A percentile compares a stretch with the other conserved stretches of the same genome.
Conservation (phyloP, 306 rosid species). For the Quillaja saponaria region DNA sequence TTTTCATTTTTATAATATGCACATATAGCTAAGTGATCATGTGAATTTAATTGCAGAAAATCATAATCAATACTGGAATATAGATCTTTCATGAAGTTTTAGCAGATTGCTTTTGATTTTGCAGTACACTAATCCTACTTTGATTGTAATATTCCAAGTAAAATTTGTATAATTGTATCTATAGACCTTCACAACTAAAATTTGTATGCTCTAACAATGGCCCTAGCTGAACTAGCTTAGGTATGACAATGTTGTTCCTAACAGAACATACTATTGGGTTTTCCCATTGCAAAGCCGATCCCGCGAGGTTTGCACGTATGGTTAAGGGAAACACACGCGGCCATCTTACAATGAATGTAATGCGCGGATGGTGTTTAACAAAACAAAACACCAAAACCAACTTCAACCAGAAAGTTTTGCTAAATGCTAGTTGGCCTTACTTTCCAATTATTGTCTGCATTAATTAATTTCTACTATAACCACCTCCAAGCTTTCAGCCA, state of each 20-base stretch:
- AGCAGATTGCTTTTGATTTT: background rate
- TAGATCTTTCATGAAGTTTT: too few species aligned
- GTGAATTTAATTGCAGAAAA: too few species aligned
- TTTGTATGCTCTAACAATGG: constrained; percentile 79
- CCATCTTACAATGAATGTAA: constrained; percentile 75
- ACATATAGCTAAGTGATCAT: too few species aligned
- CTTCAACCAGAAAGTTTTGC: constrained; percentile 73
- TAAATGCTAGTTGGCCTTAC: too few species aligned
- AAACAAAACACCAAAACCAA: constrained; percentile 59
- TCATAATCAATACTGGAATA: too few species aligned
- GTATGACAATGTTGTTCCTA: constrained; percentile 67
- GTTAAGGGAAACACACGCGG: constrained; percentile 70
- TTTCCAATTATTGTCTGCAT: too few species aligned
- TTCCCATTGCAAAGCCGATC: constrained; percentile 75
- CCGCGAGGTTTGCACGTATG: constrained; percentile 72
- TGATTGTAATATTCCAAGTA: constrained; percentile 1
- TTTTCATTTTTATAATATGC: too few species aligned
- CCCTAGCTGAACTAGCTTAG: constrained; percentile 70
- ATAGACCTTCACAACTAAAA: constrained; percentile 53
- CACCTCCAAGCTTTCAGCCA: too few species aligned
- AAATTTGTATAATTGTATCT: too few species aligned
- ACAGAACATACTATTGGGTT: constrained; percentile 68
- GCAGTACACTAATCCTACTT: background rate
- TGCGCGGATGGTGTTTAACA: too few species aligned
- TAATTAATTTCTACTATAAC: too few species aligned